Evolutionary conservation across 345 rosid genomes (phyloP).

Genomic region (Capsella bursapastoris): DNA sequence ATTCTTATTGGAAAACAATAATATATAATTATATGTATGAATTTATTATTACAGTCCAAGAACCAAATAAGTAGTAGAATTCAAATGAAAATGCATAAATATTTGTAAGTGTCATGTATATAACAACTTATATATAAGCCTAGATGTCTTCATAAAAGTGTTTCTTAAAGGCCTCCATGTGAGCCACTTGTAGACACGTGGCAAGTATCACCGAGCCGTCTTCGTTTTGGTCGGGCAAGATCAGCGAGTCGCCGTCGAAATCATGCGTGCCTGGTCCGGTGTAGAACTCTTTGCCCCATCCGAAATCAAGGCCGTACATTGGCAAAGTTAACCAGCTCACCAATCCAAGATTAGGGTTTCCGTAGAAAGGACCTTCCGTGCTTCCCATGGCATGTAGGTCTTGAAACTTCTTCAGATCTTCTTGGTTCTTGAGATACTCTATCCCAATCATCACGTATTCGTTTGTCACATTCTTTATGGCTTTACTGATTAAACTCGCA

Average conservation of each 20-base stretch:
- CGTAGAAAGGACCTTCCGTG: slow-evolving; percentile 56
- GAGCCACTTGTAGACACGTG: slow-evolving; percentile 40
- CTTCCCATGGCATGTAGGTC: slow-evolving; percentile 58
- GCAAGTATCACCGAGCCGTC: slow-evolving; percentile 39
- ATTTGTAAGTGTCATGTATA: not conserved
- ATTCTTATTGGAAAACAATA: not conserved
- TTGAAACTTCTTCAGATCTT: slow-evolving; percentile 53
- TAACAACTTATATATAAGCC: not conserved
- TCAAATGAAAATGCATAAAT: slow-evolving; percentile 26
- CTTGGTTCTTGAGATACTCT: slow-evolving; percentile 51
- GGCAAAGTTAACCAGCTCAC: slow-evolving; percentile 71
- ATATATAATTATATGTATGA: not conserved
- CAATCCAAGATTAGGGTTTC: slow-evolving; percentile 67
- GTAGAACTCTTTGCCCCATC: slow-evolving; percentile 65
- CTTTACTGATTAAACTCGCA: slow-evolving; percentile 44
- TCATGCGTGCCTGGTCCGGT: slow-evolving; percentile 61
- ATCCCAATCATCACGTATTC: slow-evolving; percentile 50
- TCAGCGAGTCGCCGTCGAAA: slow-evolving; percentile 54
- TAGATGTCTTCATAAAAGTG: slow-evolving; percentile 45
- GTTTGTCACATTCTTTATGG: slow-evolving; percentile 50
- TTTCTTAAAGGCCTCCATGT: slow-evolving; percentile 46
- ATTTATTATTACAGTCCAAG: slow-evolving; percentile 15
- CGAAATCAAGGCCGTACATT: slow-evolving; percentile 58
- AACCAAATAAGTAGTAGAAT: slow-evolving; percentile 25
- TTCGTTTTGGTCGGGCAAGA: slow-evolving; percentile 47